phyloP scores from a whole-genome alignment of 192 early-diverging fungal genomes.

The Podila clonocystis region DNA sequence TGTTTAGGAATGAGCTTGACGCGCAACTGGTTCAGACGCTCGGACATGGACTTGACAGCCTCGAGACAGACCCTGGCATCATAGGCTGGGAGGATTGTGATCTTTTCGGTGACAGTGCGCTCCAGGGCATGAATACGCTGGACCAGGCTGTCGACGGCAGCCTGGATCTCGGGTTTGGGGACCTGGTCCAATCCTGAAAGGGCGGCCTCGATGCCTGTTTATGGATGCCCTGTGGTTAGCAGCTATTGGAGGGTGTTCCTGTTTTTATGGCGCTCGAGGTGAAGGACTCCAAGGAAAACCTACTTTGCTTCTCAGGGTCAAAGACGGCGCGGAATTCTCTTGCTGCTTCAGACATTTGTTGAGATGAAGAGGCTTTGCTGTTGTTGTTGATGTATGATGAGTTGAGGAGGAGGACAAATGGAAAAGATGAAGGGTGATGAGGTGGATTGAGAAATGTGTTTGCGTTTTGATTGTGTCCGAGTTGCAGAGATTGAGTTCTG shows the following conservation, averaged over 20 bases:
- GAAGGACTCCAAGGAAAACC: neutral
- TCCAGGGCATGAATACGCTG: conserved; percentile 64
- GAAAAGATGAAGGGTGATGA: neutral
- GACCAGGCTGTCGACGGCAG: conserved; percentile 51
- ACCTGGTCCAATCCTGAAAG: conserved; percentile 29
- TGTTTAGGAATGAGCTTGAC: conserved; percentile 60
- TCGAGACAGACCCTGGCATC: conserved; percentile 70
- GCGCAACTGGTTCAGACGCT: conserved; percentile 46
- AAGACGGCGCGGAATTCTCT: conserved; percentile 52
- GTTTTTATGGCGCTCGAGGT: too few species aligned
- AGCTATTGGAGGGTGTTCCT: too few species aligned
- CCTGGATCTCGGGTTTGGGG: conserved; percentile 33
- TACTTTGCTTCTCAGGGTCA: conserved; percentile 48
- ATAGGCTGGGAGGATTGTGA: conserved; percentile 70
- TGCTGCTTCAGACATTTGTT: conserved; percentile 41
- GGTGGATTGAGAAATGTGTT: neutral
- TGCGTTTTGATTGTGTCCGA: neutral
- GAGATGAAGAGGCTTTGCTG: neutral
- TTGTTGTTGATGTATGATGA: neutral
- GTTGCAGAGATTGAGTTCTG: neutral
- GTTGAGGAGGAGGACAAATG: neutral
- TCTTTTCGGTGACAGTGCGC: conserved; percentile 70
- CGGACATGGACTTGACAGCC: conserved; percentile 60
- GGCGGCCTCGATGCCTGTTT: conserved; percentile 27
- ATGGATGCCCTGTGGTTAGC: too few species aligned